Conservation (phyloP, 768 basidiomycete species). For the Crassisporium funariophilum region DNA sequence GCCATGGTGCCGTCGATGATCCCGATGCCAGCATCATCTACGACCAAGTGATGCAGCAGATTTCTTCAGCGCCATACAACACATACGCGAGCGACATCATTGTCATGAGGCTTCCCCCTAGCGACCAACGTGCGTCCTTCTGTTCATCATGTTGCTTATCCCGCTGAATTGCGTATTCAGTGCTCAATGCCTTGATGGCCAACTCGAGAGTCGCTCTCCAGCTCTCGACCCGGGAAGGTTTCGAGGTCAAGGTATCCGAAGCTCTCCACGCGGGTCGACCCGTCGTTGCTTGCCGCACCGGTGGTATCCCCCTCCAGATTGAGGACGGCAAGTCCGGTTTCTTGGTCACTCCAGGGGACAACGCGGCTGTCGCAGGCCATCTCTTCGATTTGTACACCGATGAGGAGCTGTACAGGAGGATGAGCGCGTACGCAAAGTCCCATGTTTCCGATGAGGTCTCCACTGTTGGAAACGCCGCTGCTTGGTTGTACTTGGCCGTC, state of each 20-base stretch:
- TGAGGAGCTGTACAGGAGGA: slow-evolving; percentile 59
- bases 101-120: slow-evolving; percentile 80
- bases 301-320: slow-evolving; percentile 93
- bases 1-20: slow-evolving; percentile 93
- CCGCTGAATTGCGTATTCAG: slow-evolving; percentile 32
- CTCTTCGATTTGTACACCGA: slow-evolving; percentile 80
- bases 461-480: slow-evolving; percentile 78
- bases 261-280: slow-evolving; percentile 91
- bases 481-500: slow-evolving; percentile 69
- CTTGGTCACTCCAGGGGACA: slow-evolving; percentile 78
- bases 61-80: slow-evolving; percentile 52
- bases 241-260: slow-evolving; percentile 97
- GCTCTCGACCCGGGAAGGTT: slow-evolving; percentile 91
- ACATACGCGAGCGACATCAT: slow-evolving; percentile 64
- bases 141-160: slow-evolving; percentile 35
- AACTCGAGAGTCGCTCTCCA: slow-evolving; percentile 90
- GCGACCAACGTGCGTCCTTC: slow-evolving; percentile 69
- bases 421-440: slow-evolving; percentile 69
- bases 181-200: slow-evolving; percentile 86
- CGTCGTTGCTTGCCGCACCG: slow-evolving; percentile 80
- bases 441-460: slow-evolving; percentile 85
- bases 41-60: slow-evolving; percentile 69
- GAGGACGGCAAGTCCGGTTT: slow-evolving; percentile 87
- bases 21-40: slow-evolving; percentile 94
- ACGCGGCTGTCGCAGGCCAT: slow-evolving; percentile 71